Evolutionary conservation across 1,139 yeast genomes (phyloP).

Genomic region (Diutina neorugosa): DNA sequence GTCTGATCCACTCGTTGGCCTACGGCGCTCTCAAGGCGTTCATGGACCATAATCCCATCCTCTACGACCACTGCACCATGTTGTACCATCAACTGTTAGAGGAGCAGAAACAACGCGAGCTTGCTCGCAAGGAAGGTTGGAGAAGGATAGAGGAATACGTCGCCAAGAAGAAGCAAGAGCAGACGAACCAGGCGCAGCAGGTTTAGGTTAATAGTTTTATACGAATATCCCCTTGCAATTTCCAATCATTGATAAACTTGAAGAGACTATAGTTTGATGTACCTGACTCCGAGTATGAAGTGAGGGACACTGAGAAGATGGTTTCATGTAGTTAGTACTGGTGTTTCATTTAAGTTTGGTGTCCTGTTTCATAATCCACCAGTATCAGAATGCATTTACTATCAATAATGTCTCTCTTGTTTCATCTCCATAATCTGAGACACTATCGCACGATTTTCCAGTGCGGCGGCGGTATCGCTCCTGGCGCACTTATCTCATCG

Average conservation of each 20-base stretch:
- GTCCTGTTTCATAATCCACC: too few relatives aligned
- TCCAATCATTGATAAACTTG: too few relatives aligned
- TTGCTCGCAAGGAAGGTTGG: constrained; percentile 1
- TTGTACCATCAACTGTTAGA: constrained; percentile 54
- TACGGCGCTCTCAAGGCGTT: constrained; percentile 85
- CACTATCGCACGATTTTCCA: background rate
- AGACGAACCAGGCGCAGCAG: background rate
- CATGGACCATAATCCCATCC: constrained; percentile 84
- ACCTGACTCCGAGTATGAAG: too few relatives aligned
- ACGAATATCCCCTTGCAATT: background rate
- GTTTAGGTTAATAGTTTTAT: background rate
- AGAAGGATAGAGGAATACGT: constrained; percentile 3
- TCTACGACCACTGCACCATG: constrained; percentile 86
- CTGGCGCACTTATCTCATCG: background rate
- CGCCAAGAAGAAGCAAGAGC: constrained; percentile 1
- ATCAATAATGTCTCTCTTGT: too few relatives aligned
- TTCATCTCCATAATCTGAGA: background rate
- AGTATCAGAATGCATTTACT: too few relatives aligned
- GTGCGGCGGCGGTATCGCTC: background rate
- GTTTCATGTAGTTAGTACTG: too few relatives aligned
- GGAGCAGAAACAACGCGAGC: constrained; percentile 1
- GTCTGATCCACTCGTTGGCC: constrained; percentile 84
- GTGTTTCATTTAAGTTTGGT: too few relatives aligned
- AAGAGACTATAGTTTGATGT: too few relatives aligned
- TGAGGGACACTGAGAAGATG: too few relatives aligned